These are phyloP conservation scores for Gliomastix tumulicola DNA, from an alignment of 2,329 filamentous ascomycete species.

Conservation along the genomic window DNA sequence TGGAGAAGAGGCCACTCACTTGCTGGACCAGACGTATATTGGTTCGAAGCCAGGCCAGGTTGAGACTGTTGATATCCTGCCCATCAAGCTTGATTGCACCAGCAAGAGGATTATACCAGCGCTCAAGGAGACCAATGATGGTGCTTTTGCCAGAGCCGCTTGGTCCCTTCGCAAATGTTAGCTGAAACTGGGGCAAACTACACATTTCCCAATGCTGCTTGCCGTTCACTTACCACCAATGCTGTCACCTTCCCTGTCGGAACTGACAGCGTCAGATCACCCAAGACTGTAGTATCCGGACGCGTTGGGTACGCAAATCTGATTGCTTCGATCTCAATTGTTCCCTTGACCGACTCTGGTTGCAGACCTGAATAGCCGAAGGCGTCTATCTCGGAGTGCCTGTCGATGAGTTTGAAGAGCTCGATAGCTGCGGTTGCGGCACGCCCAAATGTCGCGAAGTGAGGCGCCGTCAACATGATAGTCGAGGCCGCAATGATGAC, in stretches of 20 bases:
- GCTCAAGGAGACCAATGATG: not conserved
- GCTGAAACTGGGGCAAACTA: too few relatives aligned
- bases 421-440: not conserved
- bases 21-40: constrained; percentile 33
- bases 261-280: constrained; percentile 44
- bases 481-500: not conserved
- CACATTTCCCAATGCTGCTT: too few relatives aligned
- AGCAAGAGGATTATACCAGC: not conserved
- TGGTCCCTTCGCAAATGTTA: not conserved
- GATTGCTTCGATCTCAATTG: not conserved
- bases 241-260: constrained; percentile 54
- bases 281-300: constrained; percentile 48
- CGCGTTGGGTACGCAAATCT: constrained; percentile 12
- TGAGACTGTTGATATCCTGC: constrained; percentile 28
- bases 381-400: not conserved
- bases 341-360: not conserved
- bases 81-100: not conserved
- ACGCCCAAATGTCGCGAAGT: not conserved
- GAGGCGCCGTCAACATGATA: not conserved
- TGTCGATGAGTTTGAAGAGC: not conserved
- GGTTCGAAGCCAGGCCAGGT: constrained; percentile 30
- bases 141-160: not conserved
- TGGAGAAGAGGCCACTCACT: constrained; percentile 4
- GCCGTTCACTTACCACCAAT: constrained; percentile 51
- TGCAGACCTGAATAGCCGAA: constrained; percentile 54